A percentile compares a stretch with the other conserved stretches of the same genome.
phyloP scores from a whole-genome alignment of 768 basidiomycete species.

The Lyophyllum semitale region DNA sequence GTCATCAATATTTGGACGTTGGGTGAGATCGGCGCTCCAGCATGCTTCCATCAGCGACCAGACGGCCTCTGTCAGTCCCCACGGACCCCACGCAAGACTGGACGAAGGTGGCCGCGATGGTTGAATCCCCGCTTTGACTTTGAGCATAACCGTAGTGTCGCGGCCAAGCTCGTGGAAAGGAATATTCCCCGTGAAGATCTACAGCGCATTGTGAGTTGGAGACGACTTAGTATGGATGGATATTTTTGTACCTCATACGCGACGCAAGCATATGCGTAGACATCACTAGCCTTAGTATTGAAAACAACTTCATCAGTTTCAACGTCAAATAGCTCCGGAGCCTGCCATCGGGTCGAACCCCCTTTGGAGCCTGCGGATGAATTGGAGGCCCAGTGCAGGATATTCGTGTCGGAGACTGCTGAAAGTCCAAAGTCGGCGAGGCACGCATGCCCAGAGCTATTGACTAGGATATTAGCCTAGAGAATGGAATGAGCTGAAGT shows the following conservation, averaged over 20 bases:
- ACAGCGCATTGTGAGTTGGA: neutral
- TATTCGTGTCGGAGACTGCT: slow-evolving; percentile 14
- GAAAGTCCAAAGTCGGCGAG: too few relatives aligned
- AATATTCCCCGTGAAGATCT: slow-evolving; percentile 21
- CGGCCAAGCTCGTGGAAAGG: slow-evolving; percentile 21
- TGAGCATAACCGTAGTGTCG: slow-evolving; percentile 20
- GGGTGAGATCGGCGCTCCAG: neutral
- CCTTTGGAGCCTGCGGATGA: slow-evolving; percentile 11
- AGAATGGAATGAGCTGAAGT: neutral
- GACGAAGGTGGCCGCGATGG: slow-evolving; percentile 14
- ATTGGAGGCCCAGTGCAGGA: slow-evolving; percentile 15
- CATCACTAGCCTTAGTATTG: slow-evolving; percentile 5
- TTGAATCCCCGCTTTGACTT: slow-evolving; percentile 13
- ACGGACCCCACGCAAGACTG: slow-evolving; percentile 2
- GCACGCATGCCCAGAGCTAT: slow-evolving; percentile 14
- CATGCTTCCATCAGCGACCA: neutral
- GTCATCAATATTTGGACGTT: neutral
- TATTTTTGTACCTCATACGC: neutral
- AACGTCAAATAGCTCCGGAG: slow-evolving; percentile 21
- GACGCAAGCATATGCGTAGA: slow-evolving; percentile 4
- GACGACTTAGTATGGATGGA: neutral
- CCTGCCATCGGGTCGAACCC: slow-evolving; percentile 22
- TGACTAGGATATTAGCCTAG: slow-evolving; percentile 26
- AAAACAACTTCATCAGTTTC: slow-evolving; percentile 8
- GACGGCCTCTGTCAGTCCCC: slow-evolving; percentile 3